Conservation (phyloP, 805 yeast species). For the Cyberlindnera mycetangii region DNA sequence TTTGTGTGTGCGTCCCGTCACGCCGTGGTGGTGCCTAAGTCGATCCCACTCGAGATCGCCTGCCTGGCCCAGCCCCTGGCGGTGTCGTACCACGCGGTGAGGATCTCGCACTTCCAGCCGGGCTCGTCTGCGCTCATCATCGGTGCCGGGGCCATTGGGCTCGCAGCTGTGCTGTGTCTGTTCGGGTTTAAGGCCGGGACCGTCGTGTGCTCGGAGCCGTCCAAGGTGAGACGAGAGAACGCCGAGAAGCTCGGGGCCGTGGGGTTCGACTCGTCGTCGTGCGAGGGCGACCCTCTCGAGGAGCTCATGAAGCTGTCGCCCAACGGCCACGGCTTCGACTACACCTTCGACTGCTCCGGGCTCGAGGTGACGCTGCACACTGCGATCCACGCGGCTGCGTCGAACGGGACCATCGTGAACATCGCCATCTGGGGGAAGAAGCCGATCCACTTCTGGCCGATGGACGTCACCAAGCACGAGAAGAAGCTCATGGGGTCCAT, state of each 20-base stretch:
- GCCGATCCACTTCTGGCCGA: constrained; percentile 48
- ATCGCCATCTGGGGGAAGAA: constrained; percentile 63
- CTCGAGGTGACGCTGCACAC: constrained; percentile 50
- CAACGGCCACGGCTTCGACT: constrained; percentile 44
- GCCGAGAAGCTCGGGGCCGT: constrained; percentile 47
- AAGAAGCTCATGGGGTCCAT: constrained; percentile 57
- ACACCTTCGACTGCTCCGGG: constrained; percentile 55
- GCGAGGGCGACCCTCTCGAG: constrained; percentile 34
- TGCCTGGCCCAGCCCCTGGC: constrained; percentile 58
- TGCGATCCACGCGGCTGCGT: constrained; percentile 45
- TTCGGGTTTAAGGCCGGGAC: constrained; percentile 41
- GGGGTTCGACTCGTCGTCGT: constrained; percentile 46
- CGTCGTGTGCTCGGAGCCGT: constrained; percentile 51
- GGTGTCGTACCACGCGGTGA: constrained; percentile 59
- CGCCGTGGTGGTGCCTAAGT: constrained; percentile 40
- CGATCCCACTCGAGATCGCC: constrained; percentile 41
- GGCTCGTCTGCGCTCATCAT: constrained; percentile 48
- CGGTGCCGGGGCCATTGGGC: constrained; percentile 57
- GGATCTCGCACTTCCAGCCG: constrained; percentile 35
- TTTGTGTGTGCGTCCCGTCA: constrained; percentile 41
- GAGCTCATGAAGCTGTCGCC: constrained; percentile 39
- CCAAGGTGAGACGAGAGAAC: constrained; percentile 44
- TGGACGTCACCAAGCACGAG: constrained; percentile 54
- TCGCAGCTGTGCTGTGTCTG: constrained; percentile 47
- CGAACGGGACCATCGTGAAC: constrained; percentile 58